Conservation (phyloP, 1,284 basidiomycete genomes). For the Austropuccinia psidii region DNA sequence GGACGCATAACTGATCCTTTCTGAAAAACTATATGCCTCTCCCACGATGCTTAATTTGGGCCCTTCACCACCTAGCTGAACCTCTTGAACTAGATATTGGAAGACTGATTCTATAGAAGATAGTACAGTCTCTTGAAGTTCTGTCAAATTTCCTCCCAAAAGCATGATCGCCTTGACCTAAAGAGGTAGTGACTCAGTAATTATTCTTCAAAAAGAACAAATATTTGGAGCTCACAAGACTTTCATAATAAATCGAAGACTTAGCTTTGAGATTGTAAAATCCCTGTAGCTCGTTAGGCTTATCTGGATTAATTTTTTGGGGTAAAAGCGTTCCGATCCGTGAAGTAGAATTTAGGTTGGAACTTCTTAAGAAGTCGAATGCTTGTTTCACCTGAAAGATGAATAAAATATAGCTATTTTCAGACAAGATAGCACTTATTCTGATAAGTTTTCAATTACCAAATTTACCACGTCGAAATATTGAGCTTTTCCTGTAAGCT, state of each 20-base stretch:
- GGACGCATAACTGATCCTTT: background rate
- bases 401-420: no score
- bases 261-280: slow-evolving; percentile 15
- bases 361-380: slow-evolving; percentile 51
- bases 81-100: slow-evolving; percentile 22
- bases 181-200: background rate
- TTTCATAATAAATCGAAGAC: slow-evolving; percentile 26
- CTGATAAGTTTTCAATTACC: background rate
- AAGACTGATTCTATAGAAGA: slow-evolving; percentile 10
- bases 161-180: slow-evolving; percentile 20
- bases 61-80: background rate
- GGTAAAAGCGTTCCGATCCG: slow-evolving; percentile 27
- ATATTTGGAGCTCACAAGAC: slow-evolving; percentile 4
- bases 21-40: background rate
- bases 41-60: slow-evolving; percentile 20
- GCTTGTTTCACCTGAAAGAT: slow-evolving; percentile 51
- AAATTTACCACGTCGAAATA: slow-evolving; percentile 51
- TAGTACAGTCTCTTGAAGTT: slow-evolving; percentile 4
- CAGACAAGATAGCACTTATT: background rate
- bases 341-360: slow-evolving; percentile 32
- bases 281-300: background rate
- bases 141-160: slow-evolving; percentile 13
- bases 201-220: background rate
- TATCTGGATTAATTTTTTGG: slow-evolving; percentile 19
- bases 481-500: slow-evolving; percentile 53